phyloP scores from a whole-genome alignment of 768 basidiomycete species.

The Fomitopsis pulvina region DNA sequence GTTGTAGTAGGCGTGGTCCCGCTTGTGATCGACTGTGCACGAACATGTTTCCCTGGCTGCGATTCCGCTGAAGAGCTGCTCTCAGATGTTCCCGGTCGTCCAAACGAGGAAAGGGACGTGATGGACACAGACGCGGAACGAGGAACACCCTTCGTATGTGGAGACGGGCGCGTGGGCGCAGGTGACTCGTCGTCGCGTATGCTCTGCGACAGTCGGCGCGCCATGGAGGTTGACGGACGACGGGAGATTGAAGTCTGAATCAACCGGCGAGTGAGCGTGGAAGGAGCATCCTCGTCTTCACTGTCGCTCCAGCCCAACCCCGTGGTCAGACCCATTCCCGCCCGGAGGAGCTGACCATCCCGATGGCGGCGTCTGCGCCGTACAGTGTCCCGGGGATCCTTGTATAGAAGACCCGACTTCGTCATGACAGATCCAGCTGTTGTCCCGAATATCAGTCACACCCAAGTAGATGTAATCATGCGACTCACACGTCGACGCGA shows the following conservation, averaged over 20 bases:
- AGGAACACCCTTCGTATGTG: not conserved
- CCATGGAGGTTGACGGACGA: conserved; percentile 11
- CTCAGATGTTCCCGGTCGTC: not conserved
- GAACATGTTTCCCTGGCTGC: not conserved
- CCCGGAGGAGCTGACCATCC: conserved; percentile 29
- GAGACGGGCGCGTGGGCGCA: not conserved
- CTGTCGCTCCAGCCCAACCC: conserved; percentile 38
- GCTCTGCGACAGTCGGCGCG: conserved; percentile 9
- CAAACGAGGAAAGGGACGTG: not conserved
- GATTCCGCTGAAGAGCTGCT: not conserved
- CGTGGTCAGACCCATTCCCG: conserved; percentile 34
- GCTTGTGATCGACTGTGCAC: not conserved
- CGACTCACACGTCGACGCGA: conserved; percentile 23
- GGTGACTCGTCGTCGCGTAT: not conserved
- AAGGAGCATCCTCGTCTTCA: conserved; percentile 37
- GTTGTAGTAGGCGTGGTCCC: not conserved
- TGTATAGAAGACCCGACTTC: conserved; percentile 28
- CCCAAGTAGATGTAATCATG: not conserved
- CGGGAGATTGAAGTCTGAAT: conserved; percentile 25
- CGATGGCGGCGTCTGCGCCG: conserved; percentile 28
- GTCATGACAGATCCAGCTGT: conserved; percentile 20
- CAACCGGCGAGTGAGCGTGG: conserved; percentile 30
- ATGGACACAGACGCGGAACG: not conserved
- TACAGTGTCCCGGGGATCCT: conserved; percentile 31
- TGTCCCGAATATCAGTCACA: not conserved